These are phyloP conservation scores for Lipomyces orientalis DNA, from an alignment of 805 yeast species.

Conservation along the genomic window DNA sequence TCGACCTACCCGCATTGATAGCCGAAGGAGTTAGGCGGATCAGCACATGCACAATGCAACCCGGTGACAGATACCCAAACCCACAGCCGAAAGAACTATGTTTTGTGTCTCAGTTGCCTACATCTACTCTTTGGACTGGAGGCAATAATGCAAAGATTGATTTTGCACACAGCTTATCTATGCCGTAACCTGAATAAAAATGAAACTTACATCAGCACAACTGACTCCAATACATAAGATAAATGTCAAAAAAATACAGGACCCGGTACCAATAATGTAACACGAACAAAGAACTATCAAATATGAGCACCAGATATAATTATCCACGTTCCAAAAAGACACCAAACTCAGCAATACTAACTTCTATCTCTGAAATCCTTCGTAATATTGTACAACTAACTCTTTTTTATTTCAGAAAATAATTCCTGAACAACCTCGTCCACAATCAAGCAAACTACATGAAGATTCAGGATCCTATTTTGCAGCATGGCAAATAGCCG, in stretches of 20 bases:
- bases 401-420: slow-evolving; percentile 29
- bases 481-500: slow-evolving; percentile 71
- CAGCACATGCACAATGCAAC: not conserved
- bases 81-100: not conserved
- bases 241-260: not conserved
- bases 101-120: too few species aligned
- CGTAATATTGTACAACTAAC: not conserved
- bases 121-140: too few species aligned
- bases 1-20: not conserved
- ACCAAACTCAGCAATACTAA: not conserved
- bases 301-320: not conserved
- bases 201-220: not conserved
- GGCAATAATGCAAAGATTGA: not conserved
- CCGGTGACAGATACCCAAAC: not conserved
- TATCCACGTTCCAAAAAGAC: not conserved
- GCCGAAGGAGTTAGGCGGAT: not conserved
- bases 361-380: not conserved
- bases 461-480: slow-evolving; percentile 70
- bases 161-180: not conserved
- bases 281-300: not conserved
- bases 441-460: slow-evolving; percentile 51
- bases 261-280: not conserved
- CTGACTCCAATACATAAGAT: not conserved
- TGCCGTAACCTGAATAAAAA: not conserved
- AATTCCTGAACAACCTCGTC: slow-evolving; percentile 33